Conservation (phyloP, 345 rosid species). For the thale cress (Arabidopsis thaliana) region TAIR10.1 NC_003075.7:7864501-7865000, state of each 20-base stretch:
- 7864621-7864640: slow-evolving; percentile 93
- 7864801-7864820: background rate
- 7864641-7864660: slow-evolving; percentile 59
- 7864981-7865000: too few relatives aligned
- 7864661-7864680: background rate
- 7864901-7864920: too few relatives aligned
- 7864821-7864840: background rate
- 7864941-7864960: too few relatives aligned
- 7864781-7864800: background rate
- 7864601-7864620: slow-evolving; percentile 86
- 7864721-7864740: background rate
- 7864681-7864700: too few relatives aligned
- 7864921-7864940: too few relatives aligned
- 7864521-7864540: slow-evolving; percentile 91
- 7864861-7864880: background rate
- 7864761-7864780: background rate
- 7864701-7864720: slow-evolving; percentile 11
- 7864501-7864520: slow-evolving; percentile 73
- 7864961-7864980: too few relatives aligned
- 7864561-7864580: slow-evolving; percentile 75
- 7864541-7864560: slow-evolving; percentile 67
- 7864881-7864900: background rate
- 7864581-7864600: slow-evolving; percentile 78
- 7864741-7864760: background rate
- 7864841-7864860: background rate